Conservation (phyloP, 2,329 filamentous ascomycete species). For the Sordariomycetes sp. region DNA sequence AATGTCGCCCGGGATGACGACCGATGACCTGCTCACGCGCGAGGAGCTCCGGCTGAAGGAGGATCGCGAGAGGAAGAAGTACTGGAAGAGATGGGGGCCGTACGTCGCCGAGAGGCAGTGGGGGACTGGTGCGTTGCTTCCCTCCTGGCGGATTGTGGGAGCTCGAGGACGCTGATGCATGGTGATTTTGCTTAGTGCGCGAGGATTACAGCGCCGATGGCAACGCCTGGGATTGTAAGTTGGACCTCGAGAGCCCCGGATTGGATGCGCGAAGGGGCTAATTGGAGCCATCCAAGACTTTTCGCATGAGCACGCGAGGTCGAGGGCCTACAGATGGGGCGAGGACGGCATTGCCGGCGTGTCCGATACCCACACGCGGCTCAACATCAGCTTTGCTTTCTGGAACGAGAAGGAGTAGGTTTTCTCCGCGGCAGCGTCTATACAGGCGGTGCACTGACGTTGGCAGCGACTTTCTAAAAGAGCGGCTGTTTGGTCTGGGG, state of each 20-base stretch:
- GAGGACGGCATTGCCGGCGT: conserved; percentile 96
- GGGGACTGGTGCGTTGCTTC: conserved; percentile 62
- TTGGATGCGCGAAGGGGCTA: neutral
- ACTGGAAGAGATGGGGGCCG: conserved; percentile 98
- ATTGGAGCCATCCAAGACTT: conserved; percentile 57
- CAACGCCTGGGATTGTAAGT: conserved; percentile 91
- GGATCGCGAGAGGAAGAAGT: conserved; percentile 72
- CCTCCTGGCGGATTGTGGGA: neutral
- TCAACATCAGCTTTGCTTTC: conserved; percentile 92
- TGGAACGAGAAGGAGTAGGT: conserved; percentile 92
- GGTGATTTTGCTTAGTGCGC: conserved; percentile 44
- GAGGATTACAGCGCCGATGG: conserved; percentile 87
- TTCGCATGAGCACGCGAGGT: conserved; percentile 82
- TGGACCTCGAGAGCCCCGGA: neutral
- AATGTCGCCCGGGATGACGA: conserved; percentile 34
- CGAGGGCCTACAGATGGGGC: conserved; percentile 85
- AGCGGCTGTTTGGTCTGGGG: conserved; percentile 86
- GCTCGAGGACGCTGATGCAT: neutral
- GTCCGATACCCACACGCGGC: conserved; percentile 76
- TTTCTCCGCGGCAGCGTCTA: neutral
- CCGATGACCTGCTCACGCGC: conserved; percentile 75
- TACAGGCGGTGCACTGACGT: neutral
- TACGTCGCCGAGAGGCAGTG: conserved; percentile 92
- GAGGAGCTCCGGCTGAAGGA: conserved; percentile 86
- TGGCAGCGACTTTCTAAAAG: conserved; percentile 77